Conservation (phyloP, 768 basidiomycete species). For the Cystobasidium tubakii region DNA sequence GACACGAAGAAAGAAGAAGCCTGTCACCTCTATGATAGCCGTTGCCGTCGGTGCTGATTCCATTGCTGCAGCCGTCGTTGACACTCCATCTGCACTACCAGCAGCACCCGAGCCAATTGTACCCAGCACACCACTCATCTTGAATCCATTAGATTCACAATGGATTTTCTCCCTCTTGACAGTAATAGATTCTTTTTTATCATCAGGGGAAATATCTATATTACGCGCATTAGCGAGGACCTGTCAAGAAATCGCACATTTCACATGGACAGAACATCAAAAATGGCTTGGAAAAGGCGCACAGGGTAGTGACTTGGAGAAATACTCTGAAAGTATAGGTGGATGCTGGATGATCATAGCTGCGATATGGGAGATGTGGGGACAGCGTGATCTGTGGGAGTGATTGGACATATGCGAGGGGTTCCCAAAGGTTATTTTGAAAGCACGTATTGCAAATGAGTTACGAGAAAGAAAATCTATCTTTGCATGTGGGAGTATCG, state of each 20-base stretch:
- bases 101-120: background rate
- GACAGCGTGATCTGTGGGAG: conserved; percentile 29
- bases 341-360: conserved; percentile 27
- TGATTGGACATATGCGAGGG: no score
- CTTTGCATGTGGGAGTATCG: no score
- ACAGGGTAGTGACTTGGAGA: background rate
- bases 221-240: conserved; percentile 3
- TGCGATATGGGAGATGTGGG: conserved; percentile 30
- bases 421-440: no score
- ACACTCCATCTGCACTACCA: background rate
- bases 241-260: conserved; percentile 24
- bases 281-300: background rate
- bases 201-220: conserved; percentile 12
- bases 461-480: no score
- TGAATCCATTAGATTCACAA: conserved; percentile 27
- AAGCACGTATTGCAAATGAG: no score
- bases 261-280: background rate
- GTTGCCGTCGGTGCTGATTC: background rate
- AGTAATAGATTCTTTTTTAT: conserved; percentile 7
- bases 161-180: conserved; percentile 33
- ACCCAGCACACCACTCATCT: background rate
- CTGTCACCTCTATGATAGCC: background rate
- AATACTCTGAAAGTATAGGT: conserved; percentile 15
- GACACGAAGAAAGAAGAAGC: conserved; percentile 18
- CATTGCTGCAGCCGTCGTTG: background rate